Evolutionary conservation across 805 yeast species (phyloP).

Genomic region (Teunomyces funiuensis): DNA sequence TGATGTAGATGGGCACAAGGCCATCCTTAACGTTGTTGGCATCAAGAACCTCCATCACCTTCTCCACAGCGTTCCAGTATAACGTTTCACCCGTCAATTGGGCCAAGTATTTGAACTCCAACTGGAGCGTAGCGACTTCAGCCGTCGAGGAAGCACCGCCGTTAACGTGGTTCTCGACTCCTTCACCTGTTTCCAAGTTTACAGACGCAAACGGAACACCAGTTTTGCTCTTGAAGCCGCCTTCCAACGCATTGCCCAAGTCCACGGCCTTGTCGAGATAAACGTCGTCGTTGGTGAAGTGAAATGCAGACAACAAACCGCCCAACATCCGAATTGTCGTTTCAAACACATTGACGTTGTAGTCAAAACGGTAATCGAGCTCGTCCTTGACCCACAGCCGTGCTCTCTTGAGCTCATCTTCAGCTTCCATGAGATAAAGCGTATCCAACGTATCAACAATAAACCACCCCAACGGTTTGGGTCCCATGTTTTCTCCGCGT

Average conservation of each 20-base stretch:
- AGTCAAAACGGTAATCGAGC: conserved; percentile 68
- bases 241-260: conserved; percentile 69
- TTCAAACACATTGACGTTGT: conserved; percentile 80
- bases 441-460: conserved; percentile 88
- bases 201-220: conserved; percentile 83
- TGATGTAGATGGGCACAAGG: conserved; percentile 76
- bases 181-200: conserved; percentile 64
- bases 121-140: conserved; percentile 82
- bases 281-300: conserved; percentile 64
- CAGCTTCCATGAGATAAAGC: conserved; percentile 69
- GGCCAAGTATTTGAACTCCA: conserved; percentile 82
- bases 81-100: conserved; percentile 73
- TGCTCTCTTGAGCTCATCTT: conserved; percentile 62
- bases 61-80: conserved; percentile 79
- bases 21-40: conserved; percentile 66
- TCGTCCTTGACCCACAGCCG: conserved; percentile 73
- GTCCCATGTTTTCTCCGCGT: conserved; percentile 71
- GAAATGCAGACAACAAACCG: conserved; percentile 82
- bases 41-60: conserved; percentile 70
- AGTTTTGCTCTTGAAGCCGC: conserved; percentile 62
- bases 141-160: conserved; percentile 86
- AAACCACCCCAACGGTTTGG: conserved; percentile 87
- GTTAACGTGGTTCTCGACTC: conserved; percentile 60
- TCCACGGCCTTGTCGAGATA: conserved; percentile 75
- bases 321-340: conserved; percentile 96